A percentile compares a stretch with the other conserved stretches of the same genome.
These are phyloP conservation scores for Stereum hirsutum DNA, from an alignment of 1,284 basidiomycete genomes.

Conservation along the genomic window DNA sequence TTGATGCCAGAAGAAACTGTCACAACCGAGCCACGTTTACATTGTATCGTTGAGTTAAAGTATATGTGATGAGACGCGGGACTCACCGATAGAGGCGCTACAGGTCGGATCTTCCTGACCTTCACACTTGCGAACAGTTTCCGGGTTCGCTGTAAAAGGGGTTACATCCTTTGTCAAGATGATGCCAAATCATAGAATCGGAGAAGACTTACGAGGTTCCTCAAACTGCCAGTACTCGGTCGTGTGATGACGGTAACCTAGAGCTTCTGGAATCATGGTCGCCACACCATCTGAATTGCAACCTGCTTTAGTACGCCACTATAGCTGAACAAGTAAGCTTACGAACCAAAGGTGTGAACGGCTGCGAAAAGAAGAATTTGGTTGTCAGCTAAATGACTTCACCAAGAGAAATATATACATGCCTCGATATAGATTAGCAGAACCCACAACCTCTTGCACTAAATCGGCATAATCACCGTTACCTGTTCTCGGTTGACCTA, in stretches of 20 bases:
- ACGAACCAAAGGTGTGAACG: constrained; percentile 13
- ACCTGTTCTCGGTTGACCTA: constrained; percentile 14
- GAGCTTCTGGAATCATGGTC: constrained; percentile 17
- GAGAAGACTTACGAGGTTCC: constrained; percentile 10
- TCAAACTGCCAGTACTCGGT: constrained; percentile 14
- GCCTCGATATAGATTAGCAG: constrained; percentile 4
- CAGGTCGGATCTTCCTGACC: constrained; percentile 12
- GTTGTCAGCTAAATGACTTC: not conserved
- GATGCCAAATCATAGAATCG: not conserved
- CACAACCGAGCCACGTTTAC: not conserved
- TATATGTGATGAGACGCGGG: not conserved
- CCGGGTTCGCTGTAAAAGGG: constrained; percentile 5
- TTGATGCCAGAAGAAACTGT: constrained; percentile 13
- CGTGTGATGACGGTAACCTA: constrained; percentile 30
- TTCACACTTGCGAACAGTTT: constrained; percentile 9
- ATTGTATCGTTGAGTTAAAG: not conserved
- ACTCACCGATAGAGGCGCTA: constrained; percentile 12
- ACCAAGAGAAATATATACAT: not conserved
- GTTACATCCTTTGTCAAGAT: not conserved
- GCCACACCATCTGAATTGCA: constrained; percentile 23
- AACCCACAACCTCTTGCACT: constrained; percentile 5
- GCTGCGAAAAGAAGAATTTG: too few relatives aligned
- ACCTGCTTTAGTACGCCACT: too few relatives aligned
- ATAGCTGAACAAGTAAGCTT: too few relatives aligned
- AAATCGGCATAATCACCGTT: constrained; percentile 10